A percentile compares a stretch with the other conserved stretches of the same genome.
Conservation (phyloP, 768 basidiomycete species). For the Lepiota subincarnata region DNA sequence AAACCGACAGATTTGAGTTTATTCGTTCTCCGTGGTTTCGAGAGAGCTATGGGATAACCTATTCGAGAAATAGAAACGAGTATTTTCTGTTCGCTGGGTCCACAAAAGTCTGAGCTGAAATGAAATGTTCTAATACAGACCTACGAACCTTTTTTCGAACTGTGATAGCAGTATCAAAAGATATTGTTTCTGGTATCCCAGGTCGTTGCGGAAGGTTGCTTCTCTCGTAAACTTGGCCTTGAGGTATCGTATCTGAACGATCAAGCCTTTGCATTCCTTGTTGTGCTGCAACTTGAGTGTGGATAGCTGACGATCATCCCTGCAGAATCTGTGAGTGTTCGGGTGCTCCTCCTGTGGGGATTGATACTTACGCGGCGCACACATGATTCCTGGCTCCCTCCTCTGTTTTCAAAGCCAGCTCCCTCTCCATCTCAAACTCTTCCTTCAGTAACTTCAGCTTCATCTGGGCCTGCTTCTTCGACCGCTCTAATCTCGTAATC, state of each 20-base stretch:
- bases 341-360: background rate
- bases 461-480: slow-evolving; percentile 62
- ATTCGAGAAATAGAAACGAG: slow-evolving; percentile 72
- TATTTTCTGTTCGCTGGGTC: slow-evolving; percentile 60
- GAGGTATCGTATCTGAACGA: slow-evolving; percentile 87
- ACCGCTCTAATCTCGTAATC: slow-evolving; percentile 48
- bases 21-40: slow-evolving; percentile 35
- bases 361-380: slow-evolving; percentile 50
- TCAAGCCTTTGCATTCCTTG: slow-evolving; percentile 84
- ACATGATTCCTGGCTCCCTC: slow-evolving; percentile 52
- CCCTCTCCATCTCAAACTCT: slow-evolving; percentile 54
- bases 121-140: background rate
- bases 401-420: slow-evolving; percentile 41
- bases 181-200: slow-evolving; percentile 87
- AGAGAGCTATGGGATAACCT: slow-evolving; percentile 54
- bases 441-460: slow-evolving; percentile 65
- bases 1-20: slow-evolving; percentile 55
- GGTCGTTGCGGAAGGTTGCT: slow-evolving; percentile 66
- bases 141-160: slow-evolving; percentile 66
- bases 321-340: slow-evolving; percentile 19
- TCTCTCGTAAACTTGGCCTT: slow-evolving; percentile 91
- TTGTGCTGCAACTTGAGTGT: slow-evolving; percentile 66
- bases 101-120: slow-evolving; percentile 10
- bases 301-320: slow-evolving; percentile 51
- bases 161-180: slow-evolving; percentile 67